These are phyloP conservation scores for Diplotaxis tenuifolia DNA, from an alignment of 345 rosid genomes.

Conservation along the genomic window DNA sequence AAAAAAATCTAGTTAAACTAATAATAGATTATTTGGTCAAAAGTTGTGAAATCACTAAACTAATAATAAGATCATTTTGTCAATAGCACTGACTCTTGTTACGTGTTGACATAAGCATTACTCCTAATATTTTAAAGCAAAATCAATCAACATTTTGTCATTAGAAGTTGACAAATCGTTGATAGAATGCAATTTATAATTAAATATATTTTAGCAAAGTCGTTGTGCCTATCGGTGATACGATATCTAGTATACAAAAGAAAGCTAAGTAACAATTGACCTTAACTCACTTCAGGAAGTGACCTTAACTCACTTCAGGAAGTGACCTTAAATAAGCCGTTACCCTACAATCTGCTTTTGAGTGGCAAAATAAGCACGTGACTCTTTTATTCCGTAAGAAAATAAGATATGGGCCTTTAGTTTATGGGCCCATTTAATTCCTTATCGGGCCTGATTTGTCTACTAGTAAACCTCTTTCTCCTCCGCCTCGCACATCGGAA, in stretches of 20 bases:
- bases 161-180: not conserved
- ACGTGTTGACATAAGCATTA: not conserved
- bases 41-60: not conserved
- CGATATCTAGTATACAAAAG: too few relatives aligned
- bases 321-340: conserved; percentile 4
- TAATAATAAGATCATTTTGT: not conserved
- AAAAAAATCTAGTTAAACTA: too few relatives aligned
- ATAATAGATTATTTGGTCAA: not conserved
- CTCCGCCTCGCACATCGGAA: conserved; percentile 22
- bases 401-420: conserved; percentile 4
- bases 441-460: not conserved
- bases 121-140: not conserved
- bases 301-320: too few relatives aligned
- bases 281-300: too few relatives aligned
- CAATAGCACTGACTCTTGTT: not conserved
- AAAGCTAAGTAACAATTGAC: too few relatives aligned
- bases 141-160: not conserved
- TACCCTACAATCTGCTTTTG: conserved; percentile 72
- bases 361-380: conserved; percentile 17
- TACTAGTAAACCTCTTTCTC: not conserved
- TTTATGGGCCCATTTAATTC: not conserved
- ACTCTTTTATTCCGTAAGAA: not conserved
- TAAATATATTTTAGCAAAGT: too few relatives aligned
- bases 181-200: not conserved
- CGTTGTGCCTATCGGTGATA: too few relatives aligned